phyloP scores from a whole-genome alignment of 2,329 filamentous ascomycete species.

The Elsinoe australis region DNA sequence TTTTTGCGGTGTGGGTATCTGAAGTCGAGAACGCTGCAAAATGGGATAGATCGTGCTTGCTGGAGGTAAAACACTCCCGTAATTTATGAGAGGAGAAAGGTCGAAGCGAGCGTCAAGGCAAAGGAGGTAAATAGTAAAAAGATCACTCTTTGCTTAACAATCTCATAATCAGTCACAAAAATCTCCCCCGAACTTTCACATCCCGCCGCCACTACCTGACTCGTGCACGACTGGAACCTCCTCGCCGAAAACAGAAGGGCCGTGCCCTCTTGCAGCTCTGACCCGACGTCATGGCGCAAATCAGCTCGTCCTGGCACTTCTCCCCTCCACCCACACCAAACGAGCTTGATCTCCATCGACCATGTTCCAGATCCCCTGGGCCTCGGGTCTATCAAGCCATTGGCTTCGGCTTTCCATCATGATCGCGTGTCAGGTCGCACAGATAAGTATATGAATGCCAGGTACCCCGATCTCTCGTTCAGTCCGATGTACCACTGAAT shows the following conservation, averaged over 20 bases:
- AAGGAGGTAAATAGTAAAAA: not conserved
- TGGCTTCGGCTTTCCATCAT: not conserved
- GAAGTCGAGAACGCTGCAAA: slow-evolving; percentile 14
- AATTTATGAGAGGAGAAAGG: not conserved
- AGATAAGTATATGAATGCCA: too few species aligned
- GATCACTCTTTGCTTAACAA: slow-evolving; percentile 4
- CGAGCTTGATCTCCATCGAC: too few species aligned
- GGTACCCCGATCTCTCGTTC: too few species aligned
- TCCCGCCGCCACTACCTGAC: slow-evolving; percentile 1
- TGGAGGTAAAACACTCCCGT: not conserved
- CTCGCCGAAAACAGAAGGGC: not conserved
- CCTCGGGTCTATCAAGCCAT: not conserved
- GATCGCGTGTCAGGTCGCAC: not conserved
- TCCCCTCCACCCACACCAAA: too few species aligned
- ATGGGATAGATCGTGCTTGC: too few species aligned
- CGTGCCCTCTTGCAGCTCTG: not conserved
- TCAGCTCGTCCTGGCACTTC: not conserved
- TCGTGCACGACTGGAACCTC: not conserved
- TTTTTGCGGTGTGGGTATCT: slow-evolving; percentile 21
- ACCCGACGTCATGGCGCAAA: not conserved
- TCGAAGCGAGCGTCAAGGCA: not conserved
- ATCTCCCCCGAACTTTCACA: slow-evolving; percentile 5
- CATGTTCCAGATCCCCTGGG: not conserved
- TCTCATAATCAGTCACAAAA: slow-evolving; percentile 17
- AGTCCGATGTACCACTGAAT: too few species aligned